phyloP scores from a whole-genome alignment of 352 stramenopile species.

The Phytophthora constricta region DNA sequence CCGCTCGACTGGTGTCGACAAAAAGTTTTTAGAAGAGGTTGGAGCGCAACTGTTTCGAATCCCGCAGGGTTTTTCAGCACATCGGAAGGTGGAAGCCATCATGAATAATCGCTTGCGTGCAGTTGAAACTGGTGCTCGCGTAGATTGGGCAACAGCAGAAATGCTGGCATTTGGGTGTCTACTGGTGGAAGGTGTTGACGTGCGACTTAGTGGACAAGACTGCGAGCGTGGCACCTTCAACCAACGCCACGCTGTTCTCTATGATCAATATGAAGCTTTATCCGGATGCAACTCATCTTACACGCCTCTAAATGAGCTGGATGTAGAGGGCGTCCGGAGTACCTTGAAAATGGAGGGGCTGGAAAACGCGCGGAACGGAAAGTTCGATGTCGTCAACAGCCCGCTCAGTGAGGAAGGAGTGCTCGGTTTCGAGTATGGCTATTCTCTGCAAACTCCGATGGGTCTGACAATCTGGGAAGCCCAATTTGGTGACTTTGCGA shows the following conservation, averaged over 20 bases:
- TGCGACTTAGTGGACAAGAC: constrained; percentile 90
- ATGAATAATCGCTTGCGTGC: constrained; percentile 87
- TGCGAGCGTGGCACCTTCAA: constrained; percentile 91
- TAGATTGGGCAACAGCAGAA: constrained; percentile 91
- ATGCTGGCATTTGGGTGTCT: constrained; percentile 87
- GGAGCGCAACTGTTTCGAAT: constrained; percentile 82
- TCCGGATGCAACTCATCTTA: constrained; percentile 90
- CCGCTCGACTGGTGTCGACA: constrained; percentile 74
- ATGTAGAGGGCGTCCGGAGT: constrained; percentile 50
- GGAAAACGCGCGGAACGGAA: constrained; percentile 48
- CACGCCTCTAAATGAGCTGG: constrained; percentile 93
- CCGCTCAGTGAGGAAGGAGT: constrained; percentile 85
- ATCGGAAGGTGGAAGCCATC: constrained; percentile 87
- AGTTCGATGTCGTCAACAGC: constrained; percentile 85
- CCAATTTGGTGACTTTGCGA: constrained; percentile 91
- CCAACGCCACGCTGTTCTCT: constrained; percentile 89
- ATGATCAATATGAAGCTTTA: constrained; percentile 86
- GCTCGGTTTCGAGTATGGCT: constrained; percentile 89
- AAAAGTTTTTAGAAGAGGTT: constrained; percentile 75
- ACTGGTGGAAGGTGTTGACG: constrained; percentile 83
- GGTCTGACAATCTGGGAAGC: constrained; percentile 93
- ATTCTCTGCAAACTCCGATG: constrained; percentile 79
- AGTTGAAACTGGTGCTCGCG: constrained; percentile 78
- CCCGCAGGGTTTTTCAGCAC: constrained; percentile 80
- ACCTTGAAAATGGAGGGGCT: constrained; percentile 47